Evolutionary conservation across 2,329 filamentous ascomycete species (phyloP), one percentile per base, ranked within the genome.

Genomic region (Niveomyces coronatus): DNA sequence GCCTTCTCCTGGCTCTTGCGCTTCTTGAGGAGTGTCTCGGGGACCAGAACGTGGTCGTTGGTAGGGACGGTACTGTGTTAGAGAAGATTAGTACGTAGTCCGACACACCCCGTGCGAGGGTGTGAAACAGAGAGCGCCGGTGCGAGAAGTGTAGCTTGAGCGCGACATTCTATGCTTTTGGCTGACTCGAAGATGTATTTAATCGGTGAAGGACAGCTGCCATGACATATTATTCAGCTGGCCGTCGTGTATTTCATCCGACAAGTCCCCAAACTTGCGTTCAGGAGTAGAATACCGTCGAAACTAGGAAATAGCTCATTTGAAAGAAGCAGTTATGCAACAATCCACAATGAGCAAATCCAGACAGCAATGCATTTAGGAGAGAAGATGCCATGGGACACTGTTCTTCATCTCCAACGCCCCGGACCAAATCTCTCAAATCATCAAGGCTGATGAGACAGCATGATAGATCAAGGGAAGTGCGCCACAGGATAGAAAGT

Each of bases 1-100:
- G 88, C 87, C 81, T 95, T 94, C 81, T 98, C 91, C 74, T 95
- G 89, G 68, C 79, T 86, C 87, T 98, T 98, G 76, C 91, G 85
- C 86, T 98, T 98, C 85, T 98, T 98, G 68, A 98, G 80, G 61
- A 98, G 85, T 58, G 91, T 98, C 85, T 98, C 91, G 56, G 91
- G 91, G 64, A 96, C 86, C 66, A 96, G 76, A 66, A 98, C 80
- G 68, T 96, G 84, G 68, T 95, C 85, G 69, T 88, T 71, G 67
- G 87, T 94, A 54, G 91, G 86, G 62, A 94, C 85, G 70, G 79
- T 80, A 71, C 87, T 94, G 63, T 50, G 54, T 27, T 45, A 46
- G 38, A 42, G 65, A 65, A 85, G 80, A 83, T 85, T 79, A 85
- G 82, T 85, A 79, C 77, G 74, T 75, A 71, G 71, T 76, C 75